Percentiles rank a stretch among this genome's conserved stretches.
These are phyloP conservation scores for Claviceps paspali DNA, from an alignment of 2,329 filamentous ascomycete genomes.

Conservation along the genomic window DNA sequence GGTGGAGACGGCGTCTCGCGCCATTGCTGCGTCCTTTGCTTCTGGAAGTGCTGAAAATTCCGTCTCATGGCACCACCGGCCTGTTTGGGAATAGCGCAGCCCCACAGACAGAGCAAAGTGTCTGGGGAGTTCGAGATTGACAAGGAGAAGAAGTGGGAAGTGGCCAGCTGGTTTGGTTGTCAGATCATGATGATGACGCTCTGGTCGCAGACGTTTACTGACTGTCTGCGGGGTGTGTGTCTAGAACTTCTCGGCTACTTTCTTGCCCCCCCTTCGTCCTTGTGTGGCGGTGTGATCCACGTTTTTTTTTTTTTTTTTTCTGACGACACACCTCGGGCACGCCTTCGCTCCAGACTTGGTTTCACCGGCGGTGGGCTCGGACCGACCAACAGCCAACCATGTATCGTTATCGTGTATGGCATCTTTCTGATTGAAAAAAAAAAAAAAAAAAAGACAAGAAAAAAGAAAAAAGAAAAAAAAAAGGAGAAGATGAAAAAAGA, in stretches of 20 bases:
- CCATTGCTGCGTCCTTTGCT: slow-evolving; percentile 8
- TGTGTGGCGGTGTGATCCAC: slow-evolving; percentile 10
- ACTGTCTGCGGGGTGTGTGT: too few species aligned
- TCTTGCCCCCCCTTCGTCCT: not conserved
- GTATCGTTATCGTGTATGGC: too few species aligned
- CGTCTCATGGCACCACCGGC: slow-evolving; percentile 11
- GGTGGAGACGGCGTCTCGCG: slow-evolving; percentile 6
- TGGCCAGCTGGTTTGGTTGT: too few species aligned
- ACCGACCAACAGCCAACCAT: too few species aligned
- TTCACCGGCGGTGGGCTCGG: too few species aligned
- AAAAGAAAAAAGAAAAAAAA: too few species aligned
- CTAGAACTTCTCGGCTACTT: too few species aligned
- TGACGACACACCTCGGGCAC: slow-evolving; percentile 11
- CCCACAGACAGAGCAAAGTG: slow-evolving; percentile 1
- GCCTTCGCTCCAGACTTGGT: too few species aligned
- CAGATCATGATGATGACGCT: not conserved
- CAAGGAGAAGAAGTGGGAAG: not conserved
- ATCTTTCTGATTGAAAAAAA: too few species aligned
- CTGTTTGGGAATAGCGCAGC: not conserved
- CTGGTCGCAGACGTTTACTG: too few species aligned
- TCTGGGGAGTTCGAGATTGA: not conserved
- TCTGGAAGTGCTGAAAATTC: slow-evolving; percentile 17
- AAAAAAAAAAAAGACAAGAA: too few species aligned
- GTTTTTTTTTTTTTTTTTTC: slow-evolving; percentile 8
- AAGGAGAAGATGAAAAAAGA: too few species aligned